Evolutionary conservation across 2,329 filamentous ascomycete genomes (phyloP).

Genomic region (Fusarium sp.): DNA sequence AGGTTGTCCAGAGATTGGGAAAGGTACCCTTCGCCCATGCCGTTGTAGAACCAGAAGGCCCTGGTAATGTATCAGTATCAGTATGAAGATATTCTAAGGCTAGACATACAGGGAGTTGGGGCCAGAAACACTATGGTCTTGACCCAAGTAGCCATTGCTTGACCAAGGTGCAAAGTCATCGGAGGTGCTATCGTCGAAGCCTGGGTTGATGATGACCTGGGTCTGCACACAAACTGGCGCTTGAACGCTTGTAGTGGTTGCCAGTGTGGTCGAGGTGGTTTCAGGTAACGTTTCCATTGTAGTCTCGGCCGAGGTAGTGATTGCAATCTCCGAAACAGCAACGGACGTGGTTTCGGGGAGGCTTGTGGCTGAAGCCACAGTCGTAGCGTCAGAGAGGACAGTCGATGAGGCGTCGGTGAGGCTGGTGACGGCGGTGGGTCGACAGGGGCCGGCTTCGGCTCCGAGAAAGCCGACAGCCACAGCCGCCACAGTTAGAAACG

Average conservation of each 20-base stretch:
- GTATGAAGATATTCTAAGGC: rapidly evolving
- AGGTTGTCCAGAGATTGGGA: not conserved
- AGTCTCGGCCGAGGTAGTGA: not conserved
- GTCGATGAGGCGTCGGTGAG: not conserved
- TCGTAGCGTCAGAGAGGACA: not conserved
- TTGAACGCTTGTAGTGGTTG: not conserved
- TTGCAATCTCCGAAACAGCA: not conserved
- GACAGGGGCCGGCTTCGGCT: not conserved
- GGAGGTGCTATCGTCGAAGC: not conserved
- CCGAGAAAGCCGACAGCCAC: not conserved
- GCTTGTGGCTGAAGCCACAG: not conserved
- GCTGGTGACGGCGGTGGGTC: not conserved
- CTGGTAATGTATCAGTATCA: not conserved
- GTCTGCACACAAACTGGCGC: not conserved
- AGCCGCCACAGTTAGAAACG: not conserved
- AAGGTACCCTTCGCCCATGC: rapidly evolving
- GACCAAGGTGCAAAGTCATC: not conserved
- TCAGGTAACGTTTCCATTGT: not conserved
- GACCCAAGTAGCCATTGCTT: rapidly evolving
- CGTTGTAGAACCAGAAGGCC: not conserved
- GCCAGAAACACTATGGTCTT: not conserved
- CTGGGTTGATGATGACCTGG: not conserved
- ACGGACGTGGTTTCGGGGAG: not conserved
- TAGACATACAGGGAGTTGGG: not conserved
- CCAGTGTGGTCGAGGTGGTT: not conserved